Evolutionary conservation across 495 filamentous ascomycete species (phyloP).

Genomic region (Hypoxylon trugodes): DNA sequence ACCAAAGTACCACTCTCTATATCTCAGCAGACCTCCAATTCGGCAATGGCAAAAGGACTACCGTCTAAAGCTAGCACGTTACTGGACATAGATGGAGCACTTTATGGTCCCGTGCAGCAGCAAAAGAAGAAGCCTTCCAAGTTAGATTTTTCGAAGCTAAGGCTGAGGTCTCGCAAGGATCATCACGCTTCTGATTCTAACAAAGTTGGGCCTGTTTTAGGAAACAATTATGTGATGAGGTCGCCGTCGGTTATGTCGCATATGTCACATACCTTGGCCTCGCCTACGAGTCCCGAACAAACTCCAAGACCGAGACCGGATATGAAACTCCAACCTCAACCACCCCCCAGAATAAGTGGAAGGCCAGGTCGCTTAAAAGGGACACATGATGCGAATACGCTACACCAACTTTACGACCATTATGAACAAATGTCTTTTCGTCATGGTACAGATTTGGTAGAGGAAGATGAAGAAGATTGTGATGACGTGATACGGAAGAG

Average conservation of each 20-base stretch:
- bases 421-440: conserved; percentile 61
- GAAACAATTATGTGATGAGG: conserved; percentile 44
- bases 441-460: conserved; percentile 43
- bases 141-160: conserved; percentile 56
- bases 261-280: conserved; percentile 36
- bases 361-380: conserved; percentile 45
- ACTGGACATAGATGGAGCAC: conserved; percentile 51
- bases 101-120: conserved; percentile 26
- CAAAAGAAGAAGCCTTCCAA: conserved; percentile 60
- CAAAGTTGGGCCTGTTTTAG: conserved; percentile 34
- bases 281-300: conserved; percentile 15
- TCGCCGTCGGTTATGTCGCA: conserved; percentile 54
- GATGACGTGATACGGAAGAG: conserved; percentile 18
- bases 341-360: conserved; percentile 32
- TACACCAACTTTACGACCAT: conserved; percentile 59
- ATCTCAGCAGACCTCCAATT: conserved; percentile 64
- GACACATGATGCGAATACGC: conserved; percentile 42
- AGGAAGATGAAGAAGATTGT: conserved; percentile 41
- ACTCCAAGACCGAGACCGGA: conserved; percentile 41
- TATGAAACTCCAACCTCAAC: conserved; percentile 35
- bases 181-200: conserved; percentile 20
- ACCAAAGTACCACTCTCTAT: conserved; percentile 59
- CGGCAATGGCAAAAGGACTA: conserved; percentile 62
- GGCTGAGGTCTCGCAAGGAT: conserved; percentile 43
- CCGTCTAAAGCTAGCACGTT: conserved; percentile 53